Base-by-base conservation (phyloP, 352 stramenopile species). In the Albugo laibachii region DNA sequence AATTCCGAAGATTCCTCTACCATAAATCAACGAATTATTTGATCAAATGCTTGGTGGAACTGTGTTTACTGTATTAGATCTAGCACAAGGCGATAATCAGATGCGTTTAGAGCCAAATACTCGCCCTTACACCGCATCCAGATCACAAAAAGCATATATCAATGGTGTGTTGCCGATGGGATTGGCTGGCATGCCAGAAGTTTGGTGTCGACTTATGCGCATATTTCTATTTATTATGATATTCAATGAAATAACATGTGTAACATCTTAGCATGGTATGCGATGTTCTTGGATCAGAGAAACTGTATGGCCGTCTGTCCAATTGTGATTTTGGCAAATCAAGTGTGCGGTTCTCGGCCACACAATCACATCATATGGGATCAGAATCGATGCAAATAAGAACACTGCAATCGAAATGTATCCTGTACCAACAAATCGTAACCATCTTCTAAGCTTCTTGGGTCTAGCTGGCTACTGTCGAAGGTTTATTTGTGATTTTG, bases 281-380 rank as follows among this genome's bases (percentile, higher is more conserved):
- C 24, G 35, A 50, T 13, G 27, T 47, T 24, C 24, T 59, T 45
- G 3, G 38, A 3, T 8, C 3, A 43, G 38, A 43, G 8, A 43
- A 43, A 6, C 16, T 50, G 11, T 56, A 56, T 38, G 41, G 15
- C 3, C 5, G 20, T 3, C 24, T n/a, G 3, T 11, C 2, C 11
- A 55, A 55, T 11, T 50, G 18, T 6, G n/a, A 27, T 0, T 60
- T 69, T 45, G 58, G 49, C 16, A 31, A 46, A 16, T 5, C 3
- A 8, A 49, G 19, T 35, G 45, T 66, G 46, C 46, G 18, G 61
- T 69, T 27, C 40, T 63, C 12, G 58, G 57, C n/a, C 55, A 66
- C 41, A 61, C 50, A 0, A 41, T 65, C 20, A 55, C 52, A 1
- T 31, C 11, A 10, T n/a, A 48, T 42, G 51, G 61, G 18, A 13